Conservation (phyloP, 2,329 filamentous ascomycete species). For the Botrytis hyacinthi region DNA sequence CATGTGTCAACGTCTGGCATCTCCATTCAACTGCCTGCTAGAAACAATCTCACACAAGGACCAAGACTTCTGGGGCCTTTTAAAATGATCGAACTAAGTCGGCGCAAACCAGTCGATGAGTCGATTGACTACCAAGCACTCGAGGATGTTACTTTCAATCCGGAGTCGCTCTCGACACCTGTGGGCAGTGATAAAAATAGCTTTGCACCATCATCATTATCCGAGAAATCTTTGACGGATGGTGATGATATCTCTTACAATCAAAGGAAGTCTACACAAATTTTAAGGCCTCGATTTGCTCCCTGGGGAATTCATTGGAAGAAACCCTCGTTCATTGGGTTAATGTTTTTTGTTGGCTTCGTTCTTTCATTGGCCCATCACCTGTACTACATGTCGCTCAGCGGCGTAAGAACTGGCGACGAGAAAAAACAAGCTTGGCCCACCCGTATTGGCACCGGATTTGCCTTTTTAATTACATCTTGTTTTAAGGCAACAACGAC, state of each 20-base stretch:
- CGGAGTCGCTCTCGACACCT: background rate
- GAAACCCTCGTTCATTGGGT: slow-evolving; percentile 1
- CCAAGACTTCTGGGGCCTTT: background rate
- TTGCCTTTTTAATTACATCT: slow-evolving; percentile 25
- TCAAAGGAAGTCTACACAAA: background rate
- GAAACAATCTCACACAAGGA: background rate
- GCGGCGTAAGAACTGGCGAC: slow-evolving; percentile 17
- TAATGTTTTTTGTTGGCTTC: background rate
- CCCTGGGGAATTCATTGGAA: background rate
- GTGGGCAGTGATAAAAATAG: too few relatives aligned
- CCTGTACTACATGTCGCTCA: slow-evolving; percentile 23
- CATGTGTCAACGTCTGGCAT: background rate
- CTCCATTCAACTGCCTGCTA: background rate
- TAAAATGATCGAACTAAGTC: background rate
- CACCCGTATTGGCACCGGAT: slow-evolving; percentile 25
- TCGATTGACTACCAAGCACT: background rate
- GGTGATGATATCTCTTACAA: background rate
- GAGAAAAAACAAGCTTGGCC: slow-evolving; percentile 24
- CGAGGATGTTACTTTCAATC: background rate
- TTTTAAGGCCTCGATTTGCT: background rate
- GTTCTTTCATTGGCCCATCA: slow-evolving; percentile 22
- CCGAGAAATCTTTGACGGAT: background rate
- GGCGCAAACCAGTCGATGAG: background rate
- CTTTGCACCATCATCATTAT: background rate
- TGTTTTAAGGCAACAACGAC: slow-evolving; percentile 21